Evolutionary conservation across 768 basidiomycete species (phyloP).

Genomic region (Russula sp.): DNA sequence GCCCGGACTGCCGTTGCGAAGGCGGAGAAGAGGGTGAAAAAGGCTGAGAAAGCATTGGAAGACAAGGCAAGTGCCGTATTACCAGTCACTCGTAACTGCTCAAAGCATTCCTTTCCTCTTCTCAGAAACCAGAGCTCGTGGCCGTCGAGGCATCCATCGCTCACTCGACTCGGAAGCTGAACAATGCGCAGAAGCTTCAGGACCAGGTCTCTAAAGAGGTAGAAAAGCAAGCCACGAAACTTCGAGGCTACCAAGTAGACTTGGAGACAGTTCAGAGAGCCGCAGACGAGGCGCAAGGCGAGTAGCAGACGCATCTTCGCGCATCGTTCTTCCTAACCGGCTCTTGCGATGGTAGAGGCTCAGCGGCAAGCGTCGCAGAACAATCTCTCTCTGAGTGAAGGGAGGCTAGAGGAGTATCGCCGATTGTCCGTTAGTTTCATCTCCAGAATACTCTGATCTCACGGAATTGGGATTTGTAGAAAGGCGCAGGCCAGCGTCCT

Average conservation of each 20-base stretch:
- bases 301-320: conserved; percentile 17
- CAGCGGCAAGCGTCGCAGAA: conserved; percentile 64
- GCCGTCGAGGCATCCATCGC: conserved; percentile 81
- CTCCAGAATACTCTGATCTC: conserved; percentile 8
- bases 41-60: conserved; percentile 83
- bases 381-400: conserved; percentile 73
- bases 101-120: not conserved
- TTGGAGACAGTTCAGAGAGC: conserved; percentile 55
- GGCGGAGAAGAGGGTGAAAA: conserved; percentile 84
- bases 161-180: conserved; percentile 72
- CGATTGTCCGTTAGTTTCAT: conserved; percentile 42
- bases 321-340: conserved; percentile 8
- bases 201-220: conserved; percentile 60
- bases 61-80: conserved; percentile 54
- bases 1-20: conserved; percentile 68
- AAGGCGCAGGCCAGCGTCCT: conserved; percentile 73
- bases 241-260: conserved; percentile 55
- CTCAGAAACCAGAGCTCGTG: conserved; percentile 80
- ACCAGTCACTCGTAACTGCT: not conserved
- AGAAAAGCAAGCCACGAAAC: conserved; percentile 42
- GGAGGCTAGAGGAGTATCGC: conserved; percentile 83
- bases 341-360: conserved; percentile 43
- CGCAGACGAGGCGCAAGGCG: conserved; percentile 77
- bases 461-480: conserved; percentile 33
- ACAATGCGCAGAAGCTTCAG: conserved; percentile 55